Conservation (phyloP, 2,329 filamentous ascomycete genomes). For the Diaporthe aspalathi region DNA sequence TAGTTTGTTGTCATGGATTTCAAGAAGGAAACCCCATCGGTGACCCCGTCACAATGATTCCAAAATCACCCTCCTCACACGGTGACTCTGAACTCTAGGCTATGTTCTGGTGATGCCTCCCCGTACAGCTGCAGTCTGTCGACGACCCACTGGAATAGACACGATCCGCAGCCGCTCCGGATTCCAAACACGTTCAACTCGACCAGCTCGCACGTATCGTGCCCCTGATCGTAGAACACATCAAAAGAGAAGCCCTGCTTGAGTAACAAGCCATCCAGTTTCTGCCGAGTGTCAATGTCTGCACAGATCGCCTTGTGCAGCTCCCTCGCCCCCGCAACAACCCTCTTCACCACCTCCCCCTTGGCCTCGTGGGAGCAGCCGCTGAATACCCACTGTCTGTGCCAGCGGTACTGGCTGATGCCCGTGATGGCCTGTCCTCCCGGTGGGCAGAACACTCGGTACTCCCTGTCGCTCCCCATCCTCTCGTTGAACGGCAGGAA, state of each 20-base stretch:
- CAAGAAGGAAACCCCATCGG: background rate
- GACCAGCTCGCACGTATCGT: background rate
- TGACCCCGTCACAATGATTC: no score
- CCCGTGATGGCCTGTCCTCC: background rate
- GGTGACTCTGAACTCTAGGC: slow-evolving; percentile 3
- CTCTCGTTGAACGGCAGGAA: background rate
- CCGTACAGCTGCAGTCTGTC: background rate
- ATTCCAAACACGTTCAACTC: slow-evolving; percentile 14
- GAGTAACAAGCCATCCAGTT: background rate
- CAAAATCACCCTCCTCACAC: no score
- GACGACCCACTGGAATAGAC: background rate
- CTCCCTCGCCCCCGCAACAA: background rate
- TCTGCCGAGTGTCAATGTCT: background rate
- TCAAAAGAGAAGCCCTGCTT: background rate
- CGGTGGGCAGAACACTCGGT: background rate
- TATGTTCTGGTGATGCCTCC: background rate
- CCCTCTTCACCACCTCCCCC: background rate
- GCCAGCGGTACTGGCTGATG: background rate
- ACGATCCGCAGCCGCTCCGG: slow-evolving; percentile 8
- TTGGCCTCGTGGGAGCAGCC: background rate
- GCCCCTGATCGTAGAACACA: slow-evolving; percentile 2
- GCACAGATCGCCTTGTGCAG: background rate
- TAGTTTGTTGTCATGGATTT: background rate
- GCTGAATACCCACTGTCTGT: background rate
- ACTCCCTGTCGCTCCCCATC: background rate